phyloP scores from a whole-genome alignment of 1,139 yeast genomes.

The Pichia sp. region DNA sequence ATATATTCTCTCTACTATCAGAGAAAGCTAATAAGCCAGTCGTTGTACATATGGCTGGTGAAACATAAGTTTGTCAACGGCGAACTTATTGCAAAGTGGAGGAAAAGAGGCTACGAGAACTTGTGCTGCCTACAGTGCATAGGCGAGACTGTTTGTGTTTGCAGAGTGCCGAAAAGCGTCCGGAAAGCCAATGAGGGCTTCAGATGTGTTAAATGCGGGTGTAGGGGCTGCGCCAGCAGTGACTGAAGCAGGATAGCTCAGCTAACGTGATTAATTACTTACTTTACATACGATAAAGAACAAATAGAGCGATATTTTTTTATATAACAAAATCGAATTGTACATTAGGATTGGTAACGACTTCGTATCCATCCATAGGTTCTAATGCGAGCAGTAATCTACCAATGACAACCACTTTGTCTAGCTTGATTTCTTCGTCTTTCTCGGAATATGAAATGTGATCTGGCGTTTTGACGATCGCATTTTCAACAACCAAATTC shows the following conservation, averaged over 20 bases:
- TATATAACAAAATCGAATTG: conserved; percentile 16
- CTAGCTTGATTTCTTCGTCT: conserved; percentile 38
- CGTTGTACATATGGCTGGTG: conserved; percentile 74
- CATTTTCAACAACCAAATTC: conserved; percentile 88
- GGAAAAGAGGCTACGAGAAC: conserved; percentile 82
- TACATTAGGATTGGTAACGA: conserved; percentile 42
- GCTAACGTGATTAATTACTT: not conserved
- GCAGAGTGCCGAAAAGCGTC: conserved; percentile 89
- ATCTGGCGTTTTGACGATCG: conserved; percentile 48
- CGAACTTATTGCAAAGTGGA: conserved; percentile 83
- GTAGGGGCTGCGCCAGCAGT: conserved; percentile 79
- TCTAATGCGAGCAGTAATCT: conserved; percentile 76
- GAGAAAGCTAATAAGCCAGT: conserved; percentile 59
- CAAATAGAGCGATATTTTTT: not conserved
- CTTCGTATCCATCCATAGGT: conserved; percentile 79
- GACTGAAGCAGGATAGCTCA: conserved; percentile 10
- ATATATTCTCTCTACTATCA: conserved; percentile 71
- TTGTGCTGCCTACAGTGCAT: conserved; percentile 83
- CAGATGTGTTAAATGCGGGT: conserved; percentile 84
- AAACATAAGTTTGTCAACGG: conserved; percentile 65
- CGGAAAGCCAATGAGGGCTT: conserved; percentile 51
- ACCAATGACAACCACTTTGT: conserved; percentile 74
- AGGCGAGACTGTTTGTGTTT: conserved; percentile 70
- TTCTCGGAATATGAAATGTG: conserved; percentile 44
- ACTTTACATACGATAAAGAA: not conserved